Evolutionary conservation across 1,284 basidiomycete genomes (phyloP).

Genomic region (Apiotrichum brassicae): DNA sequence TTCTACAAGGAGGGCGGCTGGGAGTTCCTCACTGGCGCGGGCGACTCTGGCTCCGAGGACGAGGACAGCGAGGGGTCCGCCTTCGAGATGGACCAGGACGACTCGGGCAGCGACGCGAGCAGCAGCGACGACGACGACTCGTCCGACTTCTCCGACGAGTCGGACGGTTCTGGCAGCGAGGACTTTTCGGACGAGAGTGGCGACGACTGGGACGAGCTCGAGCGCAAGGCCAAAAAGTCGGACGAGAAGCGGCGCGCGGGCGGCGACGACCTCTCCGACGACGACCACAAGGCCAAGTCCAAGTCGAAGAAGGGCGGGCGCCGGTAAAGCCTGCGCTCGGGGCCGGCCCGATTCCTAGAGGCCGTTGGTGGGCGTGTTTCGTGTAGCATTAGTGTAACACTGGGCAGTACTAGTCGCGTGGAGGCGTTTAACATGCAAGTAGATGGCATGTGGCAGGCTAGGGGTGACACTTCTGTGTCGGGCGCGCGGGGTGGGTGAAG

Average conservation of each 20-base stretch:
- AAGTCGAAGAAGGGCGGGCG: slow-evolving; percentile 28
- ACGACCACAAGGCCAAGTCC: slow-evolving; percentile 32
- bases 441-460: neutral
- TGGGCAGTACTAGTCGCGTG: neutral
- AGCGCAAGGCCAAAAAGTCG: slow-evolving; percentile 67
- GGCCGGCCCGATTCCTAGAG: too few species aligned
- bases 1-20: slow-evolving; percentile 97
- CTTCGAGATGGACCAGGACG: slow-evolving; percentile 54
- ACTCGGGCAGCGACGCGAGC: slow-evolving; percentile 25
- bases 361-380: neutral
- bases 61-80: slow-evolving; percentile 71
- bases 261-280: slow-evolving; percentile 32
- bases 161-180: slow-evolving; percentile 49
- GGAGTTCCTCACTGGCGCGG: slow-evolving; percentile 74
- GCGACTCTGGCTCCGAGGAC: slow-evolving; percentile 62
- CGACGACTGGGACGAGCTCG: slow-evolving; percentile 92
- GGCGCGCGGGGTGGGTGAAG: too few species aligned
- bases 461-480: too few species aligned
- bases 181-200: slow-evolving; percentile 51
- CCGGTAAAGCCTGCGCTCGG: too few species aligned
- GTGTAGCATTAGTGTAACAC: slow-evolving; percentile 6
- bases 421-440: slow-evolving; percentile 2
- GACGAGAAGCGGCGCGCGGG: slow-evolving; percentile 33
- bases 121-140: slow-evolving; percentile 52
- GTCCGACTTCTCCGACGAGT: slow-evolving; percentile 53